Conservation (phyloP, 1,284 basidiomycete genomes). For the Wolfiporia cocos region DNA sequence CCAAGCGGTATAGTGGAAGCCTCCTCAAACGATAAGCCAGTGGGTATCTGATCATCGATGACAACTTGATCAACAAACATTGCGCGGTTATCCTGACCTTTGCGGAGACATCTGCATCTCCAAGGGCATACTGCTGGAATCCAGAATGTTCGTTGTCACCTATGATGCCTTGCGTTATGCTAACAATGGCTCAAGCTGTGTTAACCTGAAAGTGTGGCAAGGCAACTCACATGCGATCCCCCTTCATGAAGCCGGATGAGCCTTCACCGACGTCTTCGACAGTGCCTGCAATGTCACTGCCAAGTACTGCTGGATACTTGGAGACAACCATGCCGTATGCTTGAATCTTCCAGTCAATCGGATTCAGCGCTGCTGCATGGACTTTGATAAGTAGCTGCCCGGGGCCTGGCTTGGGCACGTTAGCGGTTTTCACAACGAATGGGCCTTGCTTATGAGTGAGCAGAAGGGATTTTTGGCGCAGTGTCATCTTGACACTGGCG, state of each 20-base stretch:
- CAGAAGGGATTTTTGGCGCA: no score
- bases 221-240: conserved; percentile 13
- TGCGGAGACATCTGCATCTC: not conserved
- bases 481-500: no score
- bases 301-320: conserved; percentile 18
- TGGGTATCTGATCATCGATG: conserved; percentile 2
- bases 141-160: conserved; percentile 5
- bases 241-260: conserved; percentile 9
- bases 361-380: conserved; percentile 37
- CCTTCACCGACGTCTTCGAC: conserved; percentile 15
- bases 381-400: conserved; percentile 41
- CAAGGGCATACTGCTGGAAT: conserved; percentile 8
- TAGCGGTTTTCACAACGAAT: conserved; percentile 13
- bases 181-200: not conserved
- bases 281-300: conserved; percentile 14
- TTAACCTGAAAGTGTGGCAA: not conserved
- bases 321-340: conserved; percentile 17
- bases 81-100: not conserved
- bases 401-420: conserved; percentile 30
- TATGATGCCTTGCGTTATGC: not conserved
- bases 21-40: conserved; percentile 2
- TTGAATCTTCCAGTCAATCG: conserved; percentile 41
- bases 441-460: conserved; percentile 13
- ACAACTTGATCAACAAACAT: not conserved
- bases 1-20: conserved; percentile 10